These are phyloP conservation scores for Penicillium fimorum DNA, from an alignment of 495 filamentous ascomycete species.

Conservation along the genomic window DNA sequence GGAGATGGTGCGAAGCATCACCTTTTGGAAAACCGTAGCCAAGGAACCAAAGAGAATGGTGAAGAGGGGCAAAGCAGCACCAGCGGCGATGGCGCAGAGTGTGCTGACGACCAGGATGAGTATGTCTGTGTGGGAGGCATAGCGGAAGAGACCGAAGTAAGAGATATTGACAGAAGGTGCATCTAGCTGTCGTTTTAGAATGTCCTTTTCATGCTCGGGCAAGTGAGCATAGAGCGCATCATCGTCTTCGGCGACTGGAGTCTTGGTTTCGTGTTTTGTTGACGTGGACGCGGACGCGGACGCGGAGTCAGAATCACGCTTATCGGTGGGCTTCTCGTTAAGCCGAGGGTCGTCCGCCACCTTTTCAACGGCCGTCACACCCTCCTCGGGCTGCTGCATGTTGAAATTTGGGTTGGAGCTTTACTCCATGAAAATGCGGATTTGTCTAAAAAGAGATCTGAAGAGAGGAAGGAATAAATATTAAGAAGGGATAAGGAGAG, in stretches of 20 bases:
- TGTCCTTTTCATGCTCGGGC: slow-evolving; percentile 56
- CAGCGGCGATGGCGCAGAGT: slow-evolving; percentile 71
- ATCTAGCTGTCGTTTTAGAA: slow-evolving; percentile 70
- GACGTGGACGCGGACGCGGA: slow-evolving; percentile 30
- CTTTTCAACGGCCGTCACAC: slow-evolving; percentile 19
- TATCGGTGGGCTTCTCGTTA: slow-evolving; percentile 12
- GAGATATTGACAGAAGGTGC: slow-evolving; percentile 63
- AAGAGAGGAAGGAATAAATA: not conserved
- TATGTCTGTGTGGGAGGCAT: slow-evolving; percentile 71
- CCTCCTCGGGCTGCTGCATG: slow-evolving; percentile 30
- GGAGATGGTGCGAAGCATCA: slow-evolving; percentile 46
- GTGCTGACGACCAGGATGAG: slow-evolving; percentile 66
- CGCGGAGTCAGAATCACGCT: slow-evolving; percentile 24
- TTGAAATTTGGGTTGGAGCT: not conserved
- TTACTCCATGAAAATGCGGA: slow-evolving; percentile 7
- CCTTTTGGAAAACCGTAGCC: slow-evolving; percentile 67
- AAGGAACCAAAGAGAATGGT: slow-evolving; percentile 79
- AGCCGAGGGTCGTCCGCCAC: slow-evolving; percentile 12
- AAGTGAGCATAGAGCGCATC: slow-evolving; percentile 42
- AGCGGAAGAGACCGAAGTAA: slow-evolving; percentile 70
- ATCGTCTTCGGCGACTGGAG: slow-evolving; percentile 20
- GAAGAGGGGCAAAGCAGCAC: slow-evolving; percentile 83
- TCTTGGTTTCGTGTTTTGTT: slow-evolving; percentile 23
- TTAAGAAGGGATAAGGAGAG: not conserved
- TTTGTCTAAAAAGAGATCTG: not conserved